A percentile compares a stretch with the other conserved stretches of the same genome.
Evolutionary conservation across 768 basidiomycete species (phyloP).

Genomic region (Suillus fuscotomentosus): DNA sequence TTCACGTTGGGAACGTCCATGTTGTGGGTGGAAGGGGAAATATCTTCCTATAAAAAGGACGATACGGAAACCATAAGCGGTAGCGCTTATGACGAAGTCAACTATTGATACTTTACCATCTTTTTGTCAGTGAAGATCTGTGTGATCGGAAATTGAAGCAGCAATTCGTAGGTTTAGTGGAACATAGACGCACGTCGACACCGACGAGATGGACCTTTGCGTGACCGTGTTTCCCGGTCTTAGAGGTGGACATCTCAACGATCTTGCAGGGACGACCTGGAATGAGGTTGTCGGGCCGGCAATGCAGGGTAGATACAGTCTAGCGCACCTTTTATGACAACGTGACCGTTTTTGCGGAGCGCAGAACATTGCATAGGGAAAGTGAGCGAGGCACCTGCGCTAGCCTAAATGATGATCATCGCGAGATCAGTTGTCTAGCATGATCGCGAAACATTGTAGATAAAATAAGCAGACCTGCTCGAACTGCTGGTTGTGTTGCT

Average conservation of each 20-base stretch:
- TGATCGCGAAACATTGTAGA: constrained; percentile 11
- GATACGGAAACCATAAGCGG: neutral
- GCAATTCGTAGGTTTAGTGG: constrained; percentile 1
- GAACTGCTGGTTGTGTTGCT: constrained; percentile 82
- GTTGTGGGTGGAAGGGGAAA: constrained; percentile 97
- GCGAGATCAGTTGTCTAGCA: constrained; percentile 15
- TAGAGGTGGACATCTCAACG: constrained; percentile 99
- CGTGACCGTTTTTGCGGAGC: constrained; percentile 88
- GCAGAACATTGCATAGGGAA: constrained; percentile 96
- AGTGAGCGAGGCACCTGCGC: constrained; percentile 74
- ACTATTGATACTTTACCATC: constrained; percentile 54
- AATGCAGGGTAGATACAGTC: neutral
- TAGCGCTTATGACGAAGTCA: constrained; percentile 6
- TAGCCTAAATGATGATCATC: constrained; percentile 44
- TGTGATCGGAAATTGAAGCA: constrained; percentile 12
- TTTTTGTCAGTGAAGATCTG: constrained; percentile 99
- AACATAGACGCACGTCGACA: constrained; percentile 74
- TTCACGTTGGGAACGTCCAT: constrained; percentile 97
- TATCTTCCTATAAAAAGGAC: constrained; percentile 68
- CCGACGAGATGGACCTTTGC: constrained; percentile 98
- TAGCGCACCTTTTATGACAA: constrained; percentile 84
- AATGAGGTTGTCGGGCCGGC: constrained; percentile 8
- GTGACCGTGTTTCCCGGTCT: constrained; percentile 99
- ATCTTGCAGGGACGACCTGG: constrained; percentile 95
- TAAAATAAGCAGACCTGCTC: constrained; percentile 57